phyloP scores from a whole-genome alignment of 345 rosid species.

The Syzygium oleosum region DNA sequence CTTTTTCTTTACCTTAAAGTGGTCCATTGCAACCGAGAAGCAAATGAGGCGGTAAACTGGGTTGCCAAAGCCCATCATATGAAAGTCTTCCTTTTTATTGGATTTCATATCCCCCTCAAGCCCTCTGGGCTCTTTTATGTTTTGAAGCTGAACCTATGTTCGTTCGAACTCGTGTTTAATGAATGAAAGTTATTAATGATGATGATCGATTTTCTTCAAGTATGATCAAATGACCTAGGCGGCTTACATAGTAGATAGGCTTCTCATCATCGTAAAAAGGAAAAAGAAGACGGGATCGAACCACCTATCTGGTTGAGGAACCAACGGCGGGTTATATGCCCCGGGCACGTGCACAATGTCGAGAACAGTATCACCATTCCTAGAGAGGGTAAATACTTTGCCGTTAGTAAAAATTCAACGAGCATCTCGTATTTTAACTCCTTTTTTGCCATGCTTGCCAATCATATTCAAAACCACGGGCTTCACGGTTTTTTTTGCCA shows the following conservation, averaged over 20 bases:
- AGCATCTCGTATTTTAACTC: accelerated
- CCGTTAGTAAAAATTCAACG: neutral
- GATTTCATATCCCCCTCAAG: neutral
- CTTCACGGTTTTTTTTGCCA: neutral
- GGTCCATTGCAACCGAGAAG: neutral
- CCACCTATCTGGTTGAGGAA: neutral
- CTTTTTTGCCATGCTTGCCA: neutral
- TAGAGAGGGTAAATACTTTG: neutral
- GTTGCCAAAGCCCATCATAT: neutral
- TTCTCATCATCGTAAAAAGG: neutral
- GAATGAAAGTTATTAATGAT: neutral
- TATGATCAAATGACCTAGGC: neutral
- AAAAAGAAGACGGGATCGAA: neutral
- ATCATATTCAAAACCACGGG: neutral
- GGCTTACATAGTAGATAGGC: neutral
- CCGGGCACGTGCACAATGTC: accelerated
- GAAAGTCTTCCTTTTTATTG: neutral
- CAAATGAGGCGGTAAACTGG: neutral
- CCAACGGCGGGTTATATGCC: neutral
- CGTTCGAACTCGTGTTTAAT: neutral
- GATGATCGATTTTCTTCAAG: neutral
- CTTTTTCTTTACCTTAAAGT: neutral
- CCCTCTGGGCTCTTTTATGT: neutral
- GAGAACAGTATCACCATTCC: accelerated
- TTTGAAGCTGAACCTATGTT: neutral